A percentile compares a stretch with the other conserved stretches of the same genome.
These are phyloP conservation scores for Wallemia ichthyophaga DNA, from an alignment of 1,284 basidiomycete species.

Conservation along the genomic window DNA sequence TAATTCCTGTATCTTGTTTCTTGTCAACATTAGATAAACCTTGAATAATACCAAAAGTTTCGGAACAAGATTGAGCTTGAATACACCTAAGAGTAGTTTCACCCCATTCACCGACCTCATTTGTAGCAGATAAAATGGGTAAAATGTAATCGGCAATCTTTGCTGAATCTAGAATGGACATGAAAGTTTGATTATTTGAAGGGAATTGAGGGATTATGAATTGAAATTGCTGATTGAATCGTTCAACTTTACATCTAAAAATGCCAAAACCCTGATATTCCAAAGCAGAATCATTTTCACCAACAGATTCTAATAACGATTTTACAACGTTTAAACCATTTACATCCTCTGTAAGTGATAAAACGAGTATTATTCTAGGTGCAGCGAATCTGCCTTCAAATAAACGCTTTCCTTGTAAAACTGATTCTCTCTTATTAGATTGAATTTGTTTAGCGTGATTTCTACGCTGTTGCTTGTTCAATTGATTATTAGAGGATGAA, in stretches of 20 bases:
- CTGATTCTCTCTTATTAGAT: constrained; percentile 32
- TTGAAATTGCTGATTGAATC: constrained; percentile 68
- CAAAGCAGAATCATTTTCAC: constrained; percentile 24
- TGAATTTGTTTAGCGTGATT: constrained; percentile 53
- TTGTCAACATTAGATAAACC: constrained; percentile 1
- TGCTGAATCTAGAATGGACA: constrained; percentile 54
- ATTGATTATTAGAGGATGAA: constrained; percentile 9
- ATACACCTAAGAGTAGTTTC: constrained; percentile 69
- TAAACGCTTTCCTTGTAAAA: constrained; percentile 37
- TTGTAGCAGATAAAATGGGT: constrained; percentile 43
- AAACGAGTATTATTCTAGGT: constrained; percentile 44
- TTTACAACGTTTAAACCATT: constrained; percentile 23
- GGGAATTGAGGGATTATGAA: constrained; percentile 42
- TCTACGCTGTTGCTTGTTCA: constrained; percentile 33
- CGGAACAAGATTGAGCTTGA: constrained; percentile 43
- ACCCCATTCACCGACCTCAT: constrained; percentile 60
- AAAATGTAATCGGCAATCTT: constrained; percentile 76
- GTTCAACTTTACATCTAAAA: constrained; percentile 42
- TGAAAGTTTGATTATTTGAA: constrained; percentile 23
- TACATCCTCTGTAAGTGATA: constrained; percentile 44
- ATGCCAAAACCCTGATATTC: constrained; percentile 28
- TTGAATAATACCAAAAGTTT: constrained; percentile 26
- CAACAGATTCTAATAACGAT: constrained; percentile 33
- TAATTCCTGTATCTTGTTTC: constrained; percentile 19
- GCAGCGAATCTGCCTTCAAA: constrained; percentile 47